Percentiles rank a stretch among this genome's conserved stretches.
These are phyloP conservation scores for Hypoxylon sp. DNA, from an alignment of 2,329 filamentous ascomycete species.

Conservation along the genomic window DNA sequence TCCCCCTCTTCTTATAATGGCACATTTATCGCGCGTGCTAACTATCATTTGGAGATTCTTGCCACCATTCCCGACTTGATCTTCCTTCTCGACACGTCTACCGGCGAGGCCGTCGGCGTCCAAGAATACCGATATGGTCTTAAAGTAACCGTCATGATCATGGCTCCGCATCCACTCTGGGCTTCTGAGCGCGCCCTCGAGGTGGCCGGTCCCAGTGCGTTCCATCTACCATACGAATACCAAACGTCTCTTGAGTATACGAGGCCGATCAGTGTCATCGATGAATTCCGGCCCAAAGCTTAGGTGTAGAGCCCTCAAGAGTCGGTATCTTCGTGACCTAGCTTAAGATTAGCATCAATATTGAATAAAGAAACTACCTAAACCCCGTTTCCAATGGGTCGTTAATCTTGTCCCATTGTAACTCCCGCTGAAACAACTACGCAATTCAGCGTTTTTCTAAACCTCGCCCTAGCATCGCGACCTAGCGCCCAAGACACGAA, in stretches of 20 bases:
- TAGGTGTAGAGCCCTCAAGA: background rate
- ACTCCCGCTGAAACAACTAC: no score
- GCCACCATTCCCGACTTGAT: conserved; percentile 67
- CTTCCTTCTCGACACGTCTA: conserved; percentile 63
- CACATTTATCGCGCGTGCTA: background rate
- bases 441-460: background rate
- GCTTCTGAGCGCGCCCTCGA: conserved; percentile 58
- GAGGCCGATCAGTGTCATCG: conserved; percentile 62
- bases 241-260: conserved; percentile 55
- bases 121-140: conserved; percentile 66
- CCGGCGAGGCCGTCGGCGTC: conserved; percentile 65
- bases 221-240: conserved; percentile 52
- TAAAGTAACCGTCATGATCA: conserved; percentile 59
- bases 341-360: background rate
- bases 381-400: background rate
- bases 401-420: no score
- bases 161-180: conserved; percentile 57
- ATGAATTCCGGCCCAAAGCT: conserved; percentile 54
- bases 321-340: background rate
- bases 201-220: conserved; percentile 60
- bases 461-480: background rate
- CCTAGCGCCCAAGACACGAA: conserved; percentile 3
- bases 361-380: background rate
- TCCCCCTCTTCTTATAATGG: background rate
- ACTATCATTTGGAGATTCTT: conserved; percentile 49